A percentile compares a stretch with the other conserved stretches of the same genome.
Evolutionary conservation across 1,139 yeast genomes (phyloP).

Genomic region (Lodderomyces oxycetoniae): DNA sequence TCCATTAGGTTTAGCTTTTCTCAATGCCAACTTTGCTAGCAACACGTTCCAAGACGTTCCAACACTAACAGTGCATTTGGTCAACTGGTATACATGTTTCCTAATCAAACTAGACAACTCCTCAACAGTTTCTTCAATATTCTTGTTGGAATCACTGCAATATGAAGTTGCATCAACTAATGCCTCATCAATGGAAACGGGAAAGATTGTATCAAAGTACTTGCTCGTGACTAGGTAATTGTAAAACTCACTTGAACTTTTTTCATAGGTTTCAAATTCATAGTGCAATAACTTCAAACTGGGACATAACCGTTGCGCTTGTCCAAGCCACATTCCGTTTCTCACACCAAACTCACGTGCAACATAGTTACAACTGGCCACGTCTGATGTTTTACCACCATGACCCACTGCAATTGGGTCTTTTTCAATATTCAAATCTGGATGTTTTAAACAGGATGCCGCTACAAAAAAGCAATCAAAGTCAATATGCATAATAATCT

Average conservation of each 20-base stretch:
- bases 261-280: slow-evolving; percentile 71
- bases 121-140: slow-evolving; percentile 16
- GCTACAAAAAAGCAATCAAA: slow-evolving; percentile 94
- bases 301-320: slow-evolving; percentile 65
- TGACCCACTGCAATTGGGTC: slow-evolving; percentile 84
- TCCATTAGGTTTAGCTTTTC: slow-evolving; percentile 80
- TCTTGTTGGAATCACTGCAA: slow-evolving; percentile 14
- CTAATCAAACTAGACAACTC: slow-evolving; percentile 41
- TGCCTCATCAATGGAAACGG: slow-evolving; percentile 91
- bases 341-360: slow-evolving; percentile 70
- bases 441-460: slow-evolving; percentile 61
- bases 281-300: slow-evolving; percentile 58
- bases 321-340: slow-evolving; percentile 86
- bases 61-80: slow-evolving; percentile 70
- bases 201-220: slow-evolving; percentile 60
- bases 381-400: slow-evolving; percentile 65
- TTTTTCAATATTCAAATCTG: slow-evolving; percentile 49
- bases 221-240: slow-evolving; percentile 45
- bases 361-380: slow-evolving; percentile 89
- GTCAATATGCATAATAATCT: slow-evolving; percentile 60
- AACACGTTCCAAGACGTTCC: slow-evolving; percentile 73
- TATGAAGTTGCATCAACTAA: slow-evolving; percentile 59
- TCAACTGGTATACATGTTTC: slow-evolving; percentile 34
- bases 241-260: slow-evolving; percentile 44
- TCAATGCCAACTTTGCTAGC: slow-evolving; percentile 72